Base-by-base conservation (phyloP, 1,284 basidiomycete species). In the Caloboletus inedulis region DNA sequence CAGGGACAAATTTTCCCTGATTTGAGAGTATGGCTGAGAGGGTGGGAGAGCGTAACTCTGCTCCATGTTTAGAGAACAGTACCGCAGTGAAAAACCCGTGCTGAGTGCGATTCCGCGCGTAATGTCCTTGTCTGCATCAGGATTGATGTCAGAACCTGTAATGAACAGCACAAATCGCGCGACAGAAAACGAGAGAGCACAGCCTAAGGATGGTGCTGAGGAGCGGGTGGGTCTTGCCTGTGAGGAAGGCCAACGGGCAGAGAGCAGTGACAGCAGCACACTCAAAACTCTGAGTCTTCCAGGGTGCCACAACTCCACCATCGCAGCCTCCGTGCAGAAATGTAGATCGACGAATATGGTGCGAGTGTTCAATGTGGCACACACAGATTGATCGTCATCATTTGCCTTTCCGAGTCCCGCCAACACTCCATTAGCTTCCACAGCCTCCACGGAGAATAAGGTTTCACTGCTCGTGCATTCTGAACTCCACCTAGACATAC, bases 111-210 rank as follows among this genome's bases (percentile, higher is more conserved):
- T 66, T 1, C 93, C 93, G 25, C 90, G 81, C 3, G 82, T 83
- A 9, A 93, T 76, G 31, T 80, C 81, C 48, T 81, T 68, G 18
- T 78, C 75, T 59, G 88, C 85, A 0, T 77, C 70, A 0, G 89
- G 89, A 55, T 89, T 90, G 44, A 92, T 76, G 64, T 94, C 93
- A 33, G 78, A 79, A 18, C 87, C 81, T 6, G 89, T 89, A 36
- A 91, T 64, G 52, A 90, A 84, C 10, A 89, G 59, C 41, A 85
- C 81, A 43, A 89, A 72, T n/a, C 78, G 77, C 1, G 77, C 81
- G 29, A 93, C 59, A 0, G 87, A 78, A 30, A 87, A 33, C n/a
- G 84, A 80, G 16, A 76, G 62, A 12, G 77, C 74, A 25, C 87
- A 59, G 2, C 89, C 88, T 16, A 73, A 64, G 5, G 84, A 82